Base-by-base conservation (phyloP, 176 grass and related monocot genomes). In the Ensete glaucum region DNA sequence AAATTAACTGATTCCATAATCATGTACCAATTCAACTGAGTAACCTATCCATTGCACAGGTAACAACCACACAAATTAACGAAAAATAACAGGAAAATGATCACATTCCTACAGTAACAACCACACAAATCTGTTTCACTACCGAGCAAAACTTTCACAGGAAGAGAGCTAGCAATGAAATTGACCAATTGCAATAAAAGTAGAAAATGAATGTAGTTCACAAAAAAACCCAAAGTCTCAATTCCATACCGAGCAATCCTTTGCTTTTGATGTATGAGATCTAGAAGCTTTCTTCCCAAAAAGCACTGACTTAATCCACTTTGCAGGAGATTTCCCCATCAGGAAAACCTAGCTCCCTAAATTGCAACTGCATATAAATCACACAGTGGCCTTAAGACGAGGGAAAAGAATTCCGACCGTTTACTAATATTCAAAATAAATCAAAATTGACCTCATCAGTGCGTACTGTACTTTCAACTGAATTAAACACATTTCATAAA, bases 291-390 rank as follows among this genome's bases (percentile, higher is more conserved):
- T 92, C 87, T 96, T 96, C 14, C 93, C 93, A 57, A 96, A 84
- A 20, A 96, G 81, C 77, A 96, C 79, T 4, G 85, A 86, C 71
- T 92, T 96, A 57, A 96, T 90, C 93, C 93, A 96, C 71, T 86
- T 96, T 11, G 75, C 93, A 48, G 93, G 93, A 53, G 93, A 96
- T 77, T 88, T 96, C 15, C 93, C 87, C 93, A 96, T 96, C 68
- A 9, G 68, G 58, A 19, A 62, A n/a, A 20, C 34, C 58, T 62
- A 19, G 5, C 65, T 68, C 9, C 24, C 23, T 68, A 49, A 68
- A 27, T 48, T 12, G 16, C 26, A 15, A 48, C 64, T 29, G 21
- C 25, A 29, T 8, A 27, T 20, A 67, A 67, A 14, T 9, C 10
- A 10, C 24, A 27, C 8, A 10, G 17, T 67, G 0, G 23, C 2